Evolutionary conservation across 306 rosid genomes (phyloP).

Genomic region (Cercis canadensis): DNA sequence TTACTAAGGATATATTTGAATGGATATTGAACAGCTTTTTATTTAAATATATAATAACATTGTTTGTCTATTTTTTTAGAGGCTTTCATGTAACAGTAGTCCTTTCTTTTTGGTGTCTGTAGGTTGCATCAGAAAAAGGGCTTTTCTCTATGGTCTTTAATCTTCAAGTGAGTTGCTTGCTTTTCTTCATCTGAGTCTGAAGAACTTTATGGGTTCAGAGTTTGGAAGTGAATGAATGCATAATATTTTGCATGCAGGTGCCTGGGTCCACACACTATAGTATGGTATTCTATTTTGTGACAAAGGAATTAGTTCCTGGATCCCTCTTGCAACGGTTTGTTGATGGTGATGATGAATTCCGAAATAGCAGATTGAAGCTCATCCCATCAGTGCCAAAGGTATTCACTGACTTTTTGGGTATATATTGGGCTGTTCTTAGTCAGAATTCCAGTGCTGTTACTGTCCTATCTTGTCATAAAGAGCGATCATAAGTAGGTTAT

Average conservation of each 20-base stretch:
- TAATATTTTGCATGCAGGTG: slow-evolving; percentile 59
- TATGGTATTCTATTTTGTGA: slow-evolving; percentile 97
- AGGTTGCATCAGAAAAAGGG: slow-evolving; percentile 95
- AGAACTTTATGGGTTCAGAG: slow-evolving; percentile 21
- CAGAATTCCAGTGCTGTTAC: neutral
- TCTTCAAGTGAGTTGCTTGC: slow-evolving; percentile 80
- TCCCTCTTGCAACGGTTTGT: slow-evolving; percentile 96
- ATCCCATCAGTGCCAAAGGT: slow-evolving; percentile 99
- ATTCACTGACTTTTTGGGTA: slow-evolving; percentile 37
- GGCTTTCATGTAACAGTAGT: slow-evolving; percentile 25
- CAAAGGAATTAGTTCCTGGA: slow-evolving; percentile 79
- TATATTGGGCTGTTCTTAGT: slow-evolving; percentile 13
- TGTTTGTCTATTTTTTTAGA: neutral
- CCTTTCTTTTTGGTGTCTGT: slow-evolving; percentile 37
- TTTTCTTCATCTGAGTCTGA: slow-evolving; percentile 29
- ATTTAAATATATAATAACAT: neutral
- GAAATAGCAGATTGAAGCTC: slow-evolving; percentile 95
- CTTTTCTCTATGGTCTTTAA: slow-evolving; percentile 83
- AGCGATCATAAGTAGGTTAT: slow-evolving; percentile 3
- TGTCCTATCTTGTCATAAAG: neutral
- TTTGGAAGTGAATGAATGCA: slow-evolving; percentile 40
- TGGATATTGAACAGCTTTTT: slow-evolving; percentile 13
- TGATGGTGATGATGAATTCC: slow-evolving; percentile 97
- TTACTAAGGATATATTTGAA: slow-evolving; percentile 10
- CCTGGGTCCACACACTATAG: slow-evolving; percentile 95